These are phyloP conservation scores for Blechomonas ayalai DNA, from an alignment of 208 protist genomes.

Conservation along the genomic window DNA sequence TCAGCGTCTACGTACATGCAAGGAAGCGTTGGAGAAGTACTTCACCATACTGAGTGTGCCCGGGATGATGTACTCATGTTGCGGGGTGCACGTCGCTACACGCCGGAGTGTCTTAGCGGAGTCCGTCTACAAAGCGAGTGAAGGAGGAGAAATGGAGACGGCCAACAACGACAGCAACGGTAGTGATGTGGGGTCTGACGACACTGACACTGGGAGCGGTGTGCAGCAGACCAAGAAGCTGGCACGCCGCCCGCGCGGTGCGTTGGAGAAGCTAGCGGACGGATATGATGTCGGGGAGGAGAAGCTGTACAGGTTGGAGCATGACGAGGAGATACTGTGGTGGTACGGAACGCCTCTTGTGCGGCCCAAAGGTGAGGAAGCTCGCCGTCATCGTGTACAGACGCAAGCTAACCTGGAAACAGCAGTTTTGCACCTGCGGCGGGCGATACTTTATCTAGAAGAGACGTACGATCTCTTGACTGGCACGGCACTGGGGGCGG, in stretches of 20 bases:
- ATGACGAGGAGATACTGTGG: constrained; percentile 52
- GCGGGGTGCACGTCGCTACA: constrained; percentile 46
- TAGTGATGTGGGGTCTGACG: neutral
- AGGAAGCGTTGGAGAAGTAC: constrained; percentile 69
- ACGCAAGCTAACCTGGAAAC: constrained; percentile 40
- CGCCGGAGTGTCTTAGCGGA: constrained; percentile 4
- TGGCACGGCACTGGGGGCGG: constrained; percentile 31
- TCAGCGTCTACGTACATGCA: constrained; percentile 29
- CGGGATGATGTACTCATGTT: constrained; percentile 62
- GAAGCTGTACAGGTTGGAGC: constrained; percentile 27
- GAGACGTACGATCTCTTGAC: constrained; percentile 72
- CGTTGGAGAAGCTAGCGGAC: constrained; percentile 22
- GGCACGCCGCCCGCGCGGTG: constrained; percentile 9
- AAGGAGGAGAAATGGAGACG: constrained; percentile 1
- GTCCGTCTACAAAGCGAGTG: neutral
- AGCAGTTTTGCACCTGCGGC: constrained; percentile 62
- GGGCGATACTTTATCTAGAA: constrained; percentile 81
- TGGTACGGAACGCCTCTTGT: constrained; percentile 74
- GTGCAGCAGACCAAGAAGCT: neutral
- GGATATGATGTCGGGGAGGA: constrained; percentile 5
- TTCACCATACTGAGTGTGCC: constrained; percentile 65
- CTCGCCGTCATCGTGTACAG: constrained; percentile 32
- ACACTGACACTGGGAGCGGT: neutral
- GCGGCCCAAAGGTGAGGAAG: constrained; percentile 22
- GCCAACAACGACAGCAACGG: neutral